Conservation (phyloP, 1,139 yeast genomes). For the Dujonia santamariae region DNA sequence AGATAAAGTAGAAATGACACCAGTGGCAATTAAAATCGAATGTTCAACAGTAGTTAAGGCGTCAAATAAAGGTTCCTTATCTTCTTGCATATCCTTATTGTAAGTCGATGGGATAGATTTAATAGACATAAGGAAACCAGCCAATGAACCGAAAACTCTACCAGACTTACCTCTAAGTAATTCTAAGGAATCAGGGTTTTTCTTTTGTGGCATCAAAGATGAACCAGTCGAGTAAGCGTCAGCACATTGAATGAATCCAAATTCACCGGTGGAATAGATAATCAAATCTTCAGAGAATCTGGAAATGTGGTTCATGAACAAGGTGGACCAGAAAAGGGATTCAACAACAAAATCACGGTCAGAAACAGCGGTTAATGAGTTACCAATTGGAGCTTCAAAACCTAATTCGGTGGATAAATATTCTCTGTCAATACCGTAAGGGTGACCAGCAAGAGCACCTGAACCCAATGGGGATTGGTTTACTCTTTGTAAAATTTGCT, state of each 20-base stretch:
- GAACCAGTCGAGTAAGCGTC: conserved; percentile 99
- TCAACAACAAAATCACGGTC: conserved; percentile 98
- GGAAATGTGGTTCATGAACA: conserved; percentile 93
- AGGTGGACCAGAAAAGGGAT: conserved; percentile 94
- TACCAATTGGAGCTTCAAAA: conserved; percentile 84
- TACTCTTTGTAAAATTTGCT: conserved; percentile 76
- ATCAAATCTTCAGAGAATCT: conserved; percentile 93
- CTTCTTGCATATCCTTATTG: conserved; percentile 98
- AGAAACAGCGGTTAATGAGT: conserved; percentile 90
- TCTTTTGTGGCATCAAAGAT: conserved; percentile 98
- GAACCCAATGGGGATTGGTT: conserved; percentile 91
- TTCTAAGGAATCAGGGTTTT: conserved; percentile 95
- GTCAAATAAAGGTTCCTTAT: conserved; percentile 95
- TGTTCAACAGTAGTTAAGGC: conserved; percentile 88
- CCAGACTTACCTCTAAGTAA: conserved; percentile 95
- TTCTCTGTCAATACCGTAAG: conserved; percentile 95
- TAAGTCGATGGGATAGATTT: conserved; percentile 97
- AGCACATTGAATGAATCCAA: conserved; percentile 87
- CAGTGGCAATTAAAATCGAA: conserved; percentile 90
- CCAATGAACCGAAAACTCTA: conserved; percentile 89
- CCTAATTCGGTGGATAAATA: conserved; percentile 76
- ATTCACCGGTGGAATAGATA: conserved; percentile 95
- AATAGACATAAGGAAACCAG: conserved; percentile 94
- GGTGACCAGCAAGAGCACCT: conserved; percentile 99
- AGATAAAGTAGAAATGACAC: conserved; percentile 82